Percentiles rank a stretch among this genome's conserved stretches.
phyloP scores from a whole-genome alignment of 441 rosid species.

The Daphne laureola region DNA sequence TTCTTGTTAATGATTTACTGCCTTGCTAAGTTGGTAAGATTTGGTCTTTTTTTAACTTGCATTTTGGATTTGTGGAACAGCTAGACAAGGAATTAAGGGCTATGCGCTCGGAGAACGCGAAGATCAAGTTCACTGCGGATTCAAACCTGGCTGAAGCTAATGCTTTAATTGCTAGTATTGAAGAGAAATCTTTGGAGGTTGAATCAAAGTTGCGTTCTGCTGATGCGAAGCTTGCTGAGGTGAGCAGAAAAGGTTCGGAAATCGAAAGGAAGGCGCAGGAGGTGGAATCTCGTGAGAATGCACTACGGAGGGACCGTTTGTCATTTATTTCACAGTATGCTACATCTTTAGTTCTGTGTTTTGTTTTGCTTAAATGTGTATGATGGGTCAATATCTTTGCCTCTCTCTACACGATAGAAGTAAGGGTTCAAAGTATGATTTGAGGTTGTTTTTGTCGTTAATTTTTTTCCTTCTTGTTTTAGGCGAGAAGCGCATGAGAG shows the following conservation, averaged over 20 bases:
- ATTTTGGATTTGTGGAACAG: constrained; percentile 27
- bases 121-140: constrained; percentile 78
- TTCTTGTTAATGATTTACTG: not conserved
- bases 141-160: constrained; percentile 80
- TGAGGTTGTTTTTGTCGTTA: not conserved
- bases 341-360: not conserved
- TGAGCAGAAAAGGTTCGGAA: constrained; percentile 74
- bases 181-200: constrained; percentile 73
- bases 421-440: constrained; percentile 1
- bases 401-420: no score
- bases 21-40: no score
- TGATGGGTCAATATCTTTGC: not conserved
- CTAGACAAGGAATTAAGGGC: constrained; percentile 77
- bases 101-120: constrained; percentile 77
- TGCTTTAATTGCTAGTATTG: constrained; percentile 62
- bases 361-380: not conserved
- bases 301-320: constrained; percentile 56
- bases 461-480: constrained; percentile 11
- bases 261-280: constrained; percentile 65
- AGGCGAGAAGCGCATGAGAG: constrained; percentile 75
- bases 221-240: constrained; percentile 88
- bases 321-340: constrained; percentile 71
- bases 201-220: constrained; percentile 70
- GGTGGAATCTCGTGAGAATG: constrained; percentile 58
- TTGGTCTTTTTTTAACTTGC: no score